These are phyloP conservation scores for Aspergillus sclerotioniger DNA, from an alignment of 495 filamentous ascomycete species.

Conservation along the genomic window DNA sequence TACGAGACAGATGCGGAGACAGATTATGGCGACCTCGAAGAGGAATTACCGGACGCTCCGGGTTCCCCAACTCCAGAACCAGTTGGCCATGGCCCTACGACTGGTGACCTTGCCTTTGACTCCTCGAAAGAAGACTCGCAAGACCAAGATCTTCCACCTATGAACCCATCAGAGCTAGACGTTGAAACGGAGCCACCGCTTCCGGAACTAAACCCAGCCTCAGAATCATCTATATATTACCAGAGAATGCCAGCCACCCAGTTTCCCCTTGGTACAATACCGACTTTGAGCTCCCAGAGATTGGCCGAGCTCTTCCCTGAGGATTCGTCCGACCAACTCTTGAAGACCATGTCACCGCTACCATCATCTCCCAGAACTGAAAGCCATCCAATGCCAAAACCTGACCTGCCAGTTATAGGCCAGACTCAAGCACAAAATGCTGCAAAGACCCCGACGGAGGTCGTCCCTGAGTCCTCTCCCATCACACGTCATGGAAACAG, in stretches of 20 bases:
- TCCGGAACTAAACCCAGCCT: conserved; percentile 34
- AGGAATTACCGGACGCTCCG: conserved; percentile 13
- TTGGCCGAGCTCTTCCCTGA: conserved; percentile 44
- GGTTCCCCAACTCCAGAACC: conserved; percentile 13
- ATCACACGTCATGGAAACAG: conserved; percentile 19
- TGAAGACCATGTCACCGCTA: conserved; percentile 6
- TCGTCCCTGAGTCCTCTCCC: conserved; percentile 46
- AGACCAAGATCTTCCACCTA: conserved; percentile 33
- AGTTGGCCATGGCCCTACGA: neutral
- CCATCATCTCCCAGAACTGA: conserved; percentile 12
- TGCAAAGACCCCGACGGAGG: conserved; percentile 29
- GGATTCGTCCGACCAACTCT: conserved; percentile 24
- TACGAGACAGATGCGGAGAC: conserved; percentile 48
- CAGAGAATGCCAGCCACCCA: conserved; percentile 40
- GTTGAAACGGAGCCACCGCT: conserved; percentile 17
- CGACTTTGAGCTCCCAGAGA: conserved; percentile 42
- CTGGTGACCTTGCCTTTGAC: conserved; percentile 12
- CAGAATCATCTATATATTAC: conserved; percentile 43
- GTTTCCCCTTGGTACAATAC: conserved; percentile 43
- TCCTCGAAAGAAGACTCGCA: conserved; percentile 27
- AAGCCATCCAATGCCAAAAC: conserved; percentile 4
- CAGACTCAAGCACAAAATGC: conserved; percentile 27
- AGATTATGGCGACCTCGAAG: conserved; percentile 33
- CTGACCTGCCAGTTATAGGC: conserved; percentile 1
- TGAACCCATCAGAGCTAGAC: conserved; percentile 20